Base-by-base conservation (phyloP, 768 basidiomycete genomes). In the Lentinula lateritia region DNA sequence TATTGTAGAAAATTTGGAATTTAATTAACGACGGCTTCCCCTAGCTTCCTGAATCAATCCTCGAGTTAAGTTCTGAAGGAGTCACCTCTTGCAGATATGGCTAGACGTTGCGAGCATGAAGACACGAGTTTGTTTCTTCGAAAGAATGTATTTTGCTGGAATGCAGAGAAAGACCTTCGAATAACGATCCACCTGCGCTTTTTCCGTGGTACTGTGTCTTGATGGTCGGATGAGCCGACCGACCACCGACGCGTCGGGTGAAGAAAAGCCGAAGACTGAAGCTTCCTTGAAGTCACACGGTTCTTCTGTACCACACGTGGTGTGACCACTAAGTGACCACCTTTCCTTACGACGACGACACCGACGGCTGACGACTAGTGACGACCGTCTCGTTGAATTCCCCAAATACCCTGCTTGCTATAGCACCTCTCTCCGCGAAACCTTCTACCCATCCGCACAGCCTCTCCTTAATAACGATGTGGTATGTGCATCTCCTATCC, bases 401-500 rank as follows among this genome's bases (percentile, higher is more conserved):
- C 28, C 52, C 16, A n/a, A 10, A 35, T 36, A 35, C 28, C 52
- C 16, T 12, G 9, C 18, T 23, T 20, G 16, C 46, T 20, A 8
- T 20, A 20, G 23, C 1, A n/a, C 28, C 23, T 38, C 52, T n/a
- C 41, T 34, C 54, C 52, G 66, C 69, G 67, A 69, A 59, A 66
- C 66, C 65, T 57, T 58, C 54, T 48, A 48, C 43, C 38, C 46
- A 42, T 59, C 58, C 43, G 43, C 56, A 23, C 20, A 48, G 48
- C 63, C 52, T n/a, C 36, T 43, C n/a, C 43, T 50, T 60, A 45
- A 63, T 13, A 32, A 64, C 66, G 50, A 72, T 72, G 71, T 72
- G 71, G 71, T 72, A 63, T 61, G 71, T 63, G 13, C 54, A 38
- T 50, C n/a, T 58, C 61, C 62, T 63, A 61, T 56, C 63, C 67